phyloP scores from a whole-genome alignment of 352 stramenopile species.

The Hyaloperonospora arabidopsidis region DNA sequence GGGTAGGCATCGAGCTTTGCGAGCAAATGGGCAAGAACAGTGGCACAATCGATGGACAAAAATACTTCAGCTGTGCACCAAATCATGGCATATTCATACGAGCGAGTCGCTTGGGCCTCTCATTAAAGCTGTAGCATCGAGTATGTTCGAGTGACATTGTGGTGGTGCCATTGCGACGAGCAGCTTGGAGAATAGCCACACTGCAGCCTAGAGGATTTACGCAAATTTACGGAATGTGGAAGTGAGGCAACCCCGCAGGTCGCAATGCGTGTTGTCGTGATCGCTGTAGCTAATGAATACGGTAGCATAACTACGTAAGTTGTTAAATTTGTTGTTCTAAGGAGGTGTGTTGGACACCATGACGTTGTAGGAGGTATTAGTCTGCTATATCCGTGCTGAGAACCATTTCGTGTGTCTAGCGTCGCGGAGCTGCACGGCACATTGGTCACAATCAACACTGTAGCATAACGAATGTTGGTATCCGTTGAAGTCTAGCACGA shows the following conservation, averaged over 20 bases:
- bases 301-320: conserved; percentile 10
- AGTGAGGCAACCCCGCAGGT: conserved; percentile 11
- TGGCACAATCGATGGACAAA: conserved; percentile 44
- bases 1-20: conserved; percentile 65
- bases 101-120: conserved; percentile 45
- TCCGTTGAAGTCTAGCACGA: no score
- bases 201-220: conserved; percentile 1
- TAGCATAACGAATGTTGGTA: no score
- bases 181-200: conserved; percentile 13
- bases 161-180: conserved; percentile 21
- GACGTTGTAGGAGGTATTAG: no score
- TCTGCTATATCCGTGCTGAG: no score
- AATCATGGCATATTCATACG: conserved; percentile 68
- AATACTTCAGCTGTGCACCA: conserved; percentile 54
- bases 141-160: conserved; percentile 15
- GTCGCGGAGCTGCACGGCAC: no score
- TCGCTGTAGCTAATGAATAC: conserved; percentile 4
- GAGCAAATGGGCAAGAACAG: conserved; percentile 59
- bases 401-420: no score
- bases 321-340: no score
- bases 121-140: conserved; percentile 7
- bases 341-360: no score
- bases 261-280: conserved; percentile 15
- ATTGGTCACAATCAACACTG: no score
- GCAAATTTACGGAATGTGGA: conserved; percentile 18